Evolutionary conservation across 805 yeast species (phyloP).

Genomic region (Yarrowia sp.): DNA sequence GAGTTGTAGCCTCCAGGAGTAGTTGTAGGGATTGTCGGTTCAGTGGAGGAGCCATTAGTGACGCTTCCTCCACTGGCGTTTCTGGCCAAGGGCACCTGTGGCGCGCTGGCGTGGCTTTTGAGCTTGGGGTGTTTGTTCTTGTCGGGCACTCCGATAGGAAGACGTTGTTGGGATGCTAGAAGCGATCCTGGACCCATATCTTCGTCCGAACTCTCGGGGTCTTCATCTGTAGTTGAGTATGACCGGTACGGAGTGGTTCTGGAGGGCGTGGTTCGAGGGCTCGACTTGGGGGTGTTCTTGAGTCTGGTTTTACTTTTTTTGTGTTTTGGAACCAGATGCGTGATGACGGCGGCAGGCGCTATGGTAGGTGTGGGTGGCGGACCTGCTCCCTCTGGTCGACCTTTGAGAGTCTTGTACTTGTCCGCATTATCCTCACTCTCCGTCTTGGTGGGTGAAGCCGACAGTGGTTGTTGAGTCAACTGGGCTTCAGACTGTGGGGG

Average conservation of each 20-base stretch:
- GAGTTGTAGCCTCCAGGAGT: constrained; percentile 11
- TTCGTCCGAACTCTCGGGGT: constrained; percentile 21
- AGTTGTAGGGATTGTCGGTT: not conserved
- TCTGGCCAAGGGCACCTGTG: constrained; percentile 7
- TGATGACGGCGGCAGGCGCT: constrained; percentile 3
- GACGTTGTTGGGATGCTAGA: constrained; percentile 5
- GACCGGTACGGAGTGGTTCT: constrained; percentile 1
- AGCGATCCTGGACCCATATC: constrained; percentile 7
- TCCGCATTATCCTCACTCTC: not conserved
- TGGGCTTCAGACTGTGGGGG: not conserved
- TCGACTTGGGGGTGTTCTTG: constrained; percentile 8
- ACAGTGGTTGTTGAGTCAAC: not conserved
- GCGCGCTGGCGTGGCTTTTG: constrained; percentile 17
- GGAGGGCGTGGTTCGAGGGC: not conserved
- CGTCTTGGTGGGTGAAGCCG: not conserved
- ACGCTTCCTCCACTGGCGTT: not conserved
- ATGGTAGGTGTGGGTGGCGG: not conserved
- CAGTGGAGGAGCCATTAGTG: not conserved
- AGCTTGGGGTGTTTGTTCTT: constrained; percentile 9
- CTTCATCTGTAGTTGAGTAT: constrained; percentile 23
- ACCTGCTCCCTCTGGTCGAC: not conserved
- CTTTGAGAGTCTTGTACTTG: constrained; percentile 20
- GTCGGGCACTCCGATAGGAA: constrained; percentile 18
- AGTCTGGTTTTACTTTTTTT: constrained; percentile 10
- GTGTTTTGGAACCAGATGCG: constrained; percentile 11